Evolutionary conservation across 2,329 filamentous ascomycete species (phyloP), one percentile per base, ranked within the genome.

Genomic region (Plectosphaerella sp.): DNA sequence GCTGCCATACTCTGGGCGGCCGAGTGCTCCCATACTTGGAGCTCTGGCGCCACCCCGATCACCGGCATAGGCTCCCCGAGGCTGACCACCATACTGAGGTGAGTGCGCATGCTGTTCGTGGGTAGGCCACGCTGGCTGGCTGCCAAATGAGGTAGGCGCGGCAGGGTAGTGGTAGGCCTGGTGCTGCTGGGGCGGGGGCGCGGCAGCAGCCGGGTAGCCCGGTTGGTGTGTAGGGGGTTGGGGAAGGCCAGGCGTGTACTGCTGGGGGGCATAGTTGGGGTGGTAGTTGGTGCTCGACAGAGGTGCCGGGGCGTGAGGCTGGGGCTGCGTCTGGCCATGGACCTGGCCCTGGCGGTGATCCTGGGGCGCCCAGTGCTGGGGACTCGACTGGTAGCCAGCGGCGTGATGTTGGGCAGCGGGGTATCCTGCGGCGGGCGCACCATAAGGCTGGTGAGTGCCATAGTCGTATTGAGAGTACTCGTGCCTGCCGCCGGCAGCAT

Each of bases 231-330:
- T 69, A 57, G 73, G 69, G 46, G 67, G 67, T 36, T 68, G 43
- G 20, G 22, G 68, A 52, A 67, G 66, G 45, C 37, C 48, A 28
- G 18, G 24, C 22, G 64, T 61, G 54, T 76, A 77, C n/a, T 62
- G 61, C 59, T 83, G 82, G 41, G 77, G 76, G 39, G 79, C 74
- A 61, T 82, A 84, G 64, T 79, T 82, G 35, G 79, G 79, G 57
- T 83, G 80, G 59, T 83, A 83, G 59, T 79, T 80, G 54, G 76
- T 71, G 33, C 77, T 67, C 48, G 79, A 73, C 35, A 83, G 67
- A 25, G 78, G 76, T 50, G 72, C 63, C 41, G 73, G 72, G 43
- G 70, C 67, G 59, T 80, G 78, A 35, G 72, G 64, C 22, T 75
- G 69, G n/a, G 67, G 64, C 56, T 72, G 69, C 2, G 37, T 36